phyloP scores from a whole-genome alignment of 2,329 filamentous ascomycete species.

The Tolypocladium tundrense region DNA sequence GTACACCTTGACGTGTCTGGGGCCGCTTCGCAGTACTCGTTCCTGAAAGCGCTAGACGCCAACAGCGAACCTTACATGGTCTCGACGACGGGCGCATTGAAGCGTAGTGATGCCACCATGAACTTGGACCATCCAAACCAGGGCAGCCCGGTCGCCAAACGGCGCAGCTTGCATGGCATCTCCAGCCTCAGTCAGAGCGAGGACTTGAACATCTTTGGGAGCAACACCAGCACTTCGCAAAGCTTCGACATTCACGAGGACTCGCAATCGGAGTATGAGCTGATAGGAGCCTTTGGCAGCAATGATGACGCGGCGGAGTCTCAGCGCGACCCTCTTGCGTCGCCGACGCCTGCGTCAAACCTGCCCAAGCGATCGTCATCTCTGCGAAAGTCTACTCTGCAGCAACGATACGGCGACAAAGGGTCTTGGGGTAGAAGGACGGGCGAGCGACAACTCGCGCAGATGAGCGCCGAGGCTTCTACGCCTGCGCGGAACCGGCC shows the following conservation, averaged over 20 bases:
- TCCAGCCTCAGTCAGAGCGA: slow-evolving; percentile 45
- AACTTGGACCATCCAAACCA: slow-evolving; percentile 68
- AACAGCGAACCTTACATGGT: slow-evolving; percentile 22
- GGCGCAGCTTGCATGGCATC: slow-evolving; percentile 74
- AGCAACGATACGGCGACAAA: slow-evolving; percentile 68
- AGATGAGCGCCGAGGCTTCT: slow-evolving; percentile 41
- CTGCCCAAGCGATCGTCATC: slow-evolving; percentile 64
- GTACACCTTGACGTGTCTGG: slow-evolving; percentile 47
- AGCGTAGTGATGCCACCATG: slow-evolving; percentile 85
- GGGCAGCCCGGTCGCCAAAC: slow-evolving; percentile 82
- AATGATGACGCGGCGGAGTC: slow-evolving; percentile 5
- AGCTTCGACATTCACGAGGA: slow-evolving; percentile 46
- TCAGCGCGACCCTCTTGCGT: slow-evolving; percentile 29
- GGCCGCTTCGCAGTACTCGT: slow-evolving; percentile 34
- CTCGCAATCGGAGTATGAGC: slow-evolving; percentile 39
- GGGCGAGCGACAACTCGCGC: slow-evolving; percentile 45
- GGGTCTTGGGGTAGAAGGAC: slow-evolving; percentile 51
- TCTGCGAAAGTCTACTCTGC: slow-evolving; percentile 75
- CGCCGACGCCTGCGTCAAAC: slow-evolving; percentile 37
- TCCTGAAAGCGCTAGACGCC: slow-evolving; percentile 40
- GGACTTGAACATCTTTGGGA: slow-evolving; percentile 70
- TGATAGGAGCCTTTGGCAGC: slow-evolving; percentile 26
- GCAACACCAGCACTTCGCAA: slow-evolving; percentile 28
- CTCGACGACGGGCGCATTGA: slow-evolving; percentile 63
- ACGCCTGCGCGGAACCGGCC: slow-evolving; percentile 54